These are phyloP conservation scores for Amanita subjunquillea DNA, from an alignment of 768 basidiomycete species.

Conservation along the genomic window DNA sequence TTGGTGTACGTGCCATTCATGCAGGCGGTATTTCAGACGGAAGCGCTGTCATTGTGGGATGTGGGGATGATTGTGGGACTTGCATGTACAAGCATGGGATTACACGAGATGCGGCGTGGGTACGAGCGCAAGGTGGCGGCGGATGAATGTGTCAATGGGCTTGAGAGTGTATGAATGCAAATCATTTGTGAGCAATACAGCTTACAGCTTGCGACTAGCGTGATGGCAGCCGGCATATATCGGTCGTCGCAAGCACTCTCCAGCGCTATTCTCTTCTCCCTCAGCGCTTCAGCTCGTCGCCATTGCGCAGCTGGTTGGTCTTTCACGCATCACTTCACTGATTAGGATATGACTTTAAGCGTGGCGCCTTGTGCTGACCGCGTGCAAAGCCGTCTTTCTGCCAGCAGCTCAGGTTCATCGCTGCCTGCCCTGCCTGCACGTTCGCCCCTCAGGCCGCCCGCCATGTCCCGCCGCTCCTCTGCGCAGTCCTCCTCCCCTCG, in stretches of 20 bases:
- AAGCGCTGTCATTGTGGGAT: constrained; percentile 60
- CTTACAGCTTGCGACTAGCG: background rate
- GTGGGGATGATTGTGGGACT: constrained; percentile 59
- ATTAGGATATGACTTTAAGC: background rate
- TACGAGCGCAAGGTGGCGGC: constrained; percentile 47
- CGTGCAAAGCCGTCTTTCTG: constrained; percentile 5
- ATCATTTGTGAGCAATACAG: too few relatives aligned
- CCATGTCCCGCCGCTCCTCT: constrained; percentile 5
- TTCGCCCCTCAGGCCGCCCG: constrained; percentile 16
- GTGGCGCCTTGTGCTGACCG: background rate
- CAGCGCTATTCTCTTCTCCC: too few relatives aligned
- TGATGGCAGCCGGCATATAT: background rate
- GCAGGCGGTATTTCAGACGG: constrained; percentile 92
- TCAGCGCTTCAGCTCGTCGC: too few relatives aligned
- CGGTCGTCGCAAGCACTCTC: background rate
- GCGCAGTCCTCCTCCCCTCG: background rate
- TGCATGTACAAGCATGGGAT: constrained; percentile 47
- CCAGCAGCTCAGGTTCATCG: background rate
- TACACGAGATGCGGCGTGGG: constrained; percentile 73
- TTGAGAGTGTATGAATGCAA: constrained; percentile 1
- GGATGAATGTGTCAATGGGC: background rate
- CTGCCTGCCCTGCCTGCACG: constrained; percentile 14
- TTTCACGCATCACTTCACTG: background rate
- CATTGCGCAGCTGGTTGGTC: too few relatives aligned
- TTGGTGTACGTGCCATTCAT: constrained; percentile 87